phyloP scores from a whole-genome alignment of 768 basidiomycete genomes.

The Rhizopogon vulgaris region DNA sequence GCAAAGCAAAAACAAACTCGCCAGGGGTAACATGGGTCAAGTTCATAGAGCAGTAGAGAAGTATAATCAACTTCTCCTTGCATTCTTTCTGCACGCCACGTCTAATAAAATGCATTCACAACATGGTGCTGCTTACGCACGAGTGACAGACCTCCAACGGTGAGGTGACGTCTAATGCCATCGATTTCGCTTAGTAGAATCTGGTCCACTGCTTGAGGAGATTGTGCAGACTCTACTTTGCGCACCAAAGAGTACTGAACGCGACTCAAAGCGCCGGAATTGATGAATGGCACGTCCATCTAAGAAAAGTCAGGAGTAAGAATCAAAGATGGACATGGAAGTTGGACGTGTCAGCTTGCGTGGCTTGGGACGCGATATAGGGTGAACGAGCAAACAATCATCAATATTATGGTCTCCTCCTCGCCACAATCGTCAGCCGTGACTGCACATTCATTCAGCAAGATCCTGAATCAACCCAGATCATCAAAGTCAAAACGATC shows the following conservation, averaged over 20 bases:
- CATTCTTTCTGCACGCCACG: conserved; percentile 44
- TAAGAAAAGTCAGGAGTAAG: neutral
- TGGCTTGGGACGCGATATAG: neutral
- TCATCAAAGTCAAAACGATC: conserved; percentile 58
- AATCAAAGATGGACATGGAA: neutral
- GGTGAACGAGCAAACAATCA: conserved; percentile 2
- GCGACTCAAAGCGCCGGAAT: conserved; percentile 73
- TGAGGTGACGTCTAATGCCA: conserved; percentile 45
- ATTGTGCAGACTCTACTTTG: conserved; percentile 58
- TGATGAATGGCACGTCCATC: conserved; percentile 76
- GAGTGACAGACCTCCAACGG: conserved; percentile 36
- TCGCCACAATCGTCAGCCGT: conserved; percentile 22
- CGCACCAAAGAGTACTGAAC: conserved; percentile 72
- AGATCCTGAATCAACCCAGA: conserved; percentile 69
- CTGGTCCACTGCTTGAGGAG: conserved; percentile 55
- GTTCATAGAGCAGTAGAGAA: conserved; percentile 64
- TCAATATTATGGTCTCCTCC: conserved; percentile 18
- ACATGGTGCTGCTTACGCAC: conserved; percentile 35
- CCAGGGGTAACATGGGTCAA: conserved; percentile 35
- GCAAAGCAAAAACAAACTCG: conserved; percentile 65
- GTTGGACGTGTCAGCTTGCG: conserved; percentile 13
- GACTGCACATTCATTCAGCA: conserved; percentile 73
- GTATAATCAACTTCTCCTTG: conserved; percentile 59
- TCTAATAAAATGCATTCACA: conserved; percentile 6
- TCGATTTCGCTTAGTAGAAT: conserved; percentile 55